These are phyloP conservation scores for Picea abies DNA, from an alignment of 83 land plant species.

Conservation along the genomic window DNA sequence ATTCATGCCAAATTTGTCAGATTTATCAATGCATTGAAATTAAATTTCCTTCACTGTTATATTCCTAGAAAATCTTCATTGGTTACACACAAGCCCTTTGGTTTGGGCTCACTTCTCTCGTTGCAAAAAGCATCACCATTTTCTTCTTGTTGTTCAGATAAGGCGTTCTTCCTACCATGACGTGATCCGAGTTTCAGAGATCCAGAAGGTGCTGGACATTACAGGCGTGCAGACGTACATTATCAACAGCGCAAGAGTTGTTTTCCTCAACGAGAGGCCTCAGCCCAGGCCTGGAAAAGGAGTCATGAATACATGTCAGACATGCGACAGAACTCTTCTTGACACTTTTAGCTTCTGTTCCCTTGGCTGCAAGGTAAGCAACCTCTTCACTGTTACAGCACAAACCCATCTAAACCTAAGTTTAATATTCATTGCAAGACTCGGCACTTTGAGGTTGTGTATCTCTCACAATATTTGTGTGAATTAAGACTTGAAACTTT, in stretches of 20 bases:
- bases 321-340: conserved; percentile 71
- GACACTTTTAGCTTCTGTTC: conserved; percentile 76
- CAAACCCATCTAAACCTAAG: too few species aligned
- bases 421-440: too few species aligned
- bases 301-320: conserved; percentile 68
- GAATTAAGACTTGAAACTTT: too few species aligned
- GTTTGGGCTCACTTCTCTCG: background rate
- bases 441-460: too few species aligned
- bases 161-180: conserved; percentile 85
- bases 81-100: too few species aligned
- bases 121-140: too few species aligned
- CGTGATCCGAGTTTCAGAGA: conserved; percentile 72
- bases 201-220: conserved; percentile 69
- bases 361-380: conserved; percentile 79
- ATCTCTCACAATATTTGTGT: too few species aligned
- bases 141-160: conserved; percentile 37
- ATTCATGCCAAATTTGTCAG: too few species aligned
- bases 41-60: too few species aligned
- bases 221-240: conserved; percentile 70
- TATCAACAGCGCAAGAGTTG: conserved; percentile 78
- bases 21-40: too few species aligned
- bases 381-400: too few species aligned
- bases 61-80: too few species aligned
- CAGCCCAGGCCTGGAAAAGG: conserved; percentile 77
- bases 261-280: conserved; percentile 75